phyloP scores from a whole-genome alignment of 441 rosid species.

The Codiaeum variegatum region DNA sequence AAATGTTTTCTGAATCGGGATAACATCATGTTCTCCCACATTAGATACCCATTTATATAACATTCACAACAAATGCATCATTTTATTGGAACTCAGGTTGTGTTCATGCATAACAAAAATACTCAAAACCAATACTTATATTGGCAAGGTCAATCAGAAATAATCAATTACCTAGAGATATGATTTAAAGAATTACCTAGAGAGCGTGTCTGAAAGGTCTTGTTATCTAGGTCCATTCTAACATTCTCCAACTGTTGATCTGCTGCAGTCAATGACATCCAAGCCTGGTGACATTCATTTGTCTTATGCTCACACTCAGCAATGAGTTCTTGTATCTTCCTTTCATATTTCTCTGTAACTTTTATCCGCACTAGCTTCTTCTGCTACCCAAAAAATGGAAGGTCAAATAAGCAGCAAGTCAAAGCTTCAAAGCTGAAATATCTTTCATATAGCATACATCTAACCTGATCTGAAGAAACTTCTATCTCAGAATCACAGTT shows the following conservation, averaged over 20 bases:
- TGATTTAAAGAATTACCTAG: conserved; percentile 47
- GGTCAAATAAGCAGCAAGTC: conserved; percentile 18
- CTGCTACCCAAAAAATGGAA: conserved; percentile 40
- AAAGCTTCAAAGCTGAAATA: conserved; percentile 12
- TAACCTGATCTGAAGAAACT: conserved; percentile 69
- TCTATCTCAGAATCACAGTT: conserved; percentile 65
- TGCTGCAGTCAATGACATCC: conserved; percentile 84
- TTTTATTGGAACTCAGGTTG: neutral
- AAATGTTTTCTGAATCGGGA: neutral
- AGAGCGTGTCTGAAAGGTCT: conserved; percentile 55
- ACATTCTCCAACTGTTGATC: conserved; percentile 79
- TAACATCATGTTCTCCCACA: neutral
- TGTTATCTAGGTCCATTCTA: conserved; percentile 80
- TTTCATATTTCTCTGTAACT: conserved; percentile 74
- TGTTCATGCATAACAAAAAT: neutral
- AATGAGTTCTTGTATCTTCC: conserved; percentile 69
- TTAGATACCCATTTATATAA: neutral
- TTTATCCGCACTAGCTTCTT: conserved; percentile 68
- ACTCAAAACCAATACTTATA: neutral
- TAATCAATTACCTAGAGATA: neutral
- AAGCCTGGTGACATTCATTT: conserved; percentile 88
- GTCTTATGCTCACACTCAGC: conserved; percentile 55
- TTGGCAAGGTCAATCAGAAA: neutral
- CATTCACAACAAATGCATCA: neutral
- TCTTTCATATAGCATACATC: conserved; percentile 19